Evolutionary conservation across 2,329 filamentous ascomycete species (phyloP), one percentile per base, ranked within the genome.

Genomic region (Beauveria sp.): DNA sequence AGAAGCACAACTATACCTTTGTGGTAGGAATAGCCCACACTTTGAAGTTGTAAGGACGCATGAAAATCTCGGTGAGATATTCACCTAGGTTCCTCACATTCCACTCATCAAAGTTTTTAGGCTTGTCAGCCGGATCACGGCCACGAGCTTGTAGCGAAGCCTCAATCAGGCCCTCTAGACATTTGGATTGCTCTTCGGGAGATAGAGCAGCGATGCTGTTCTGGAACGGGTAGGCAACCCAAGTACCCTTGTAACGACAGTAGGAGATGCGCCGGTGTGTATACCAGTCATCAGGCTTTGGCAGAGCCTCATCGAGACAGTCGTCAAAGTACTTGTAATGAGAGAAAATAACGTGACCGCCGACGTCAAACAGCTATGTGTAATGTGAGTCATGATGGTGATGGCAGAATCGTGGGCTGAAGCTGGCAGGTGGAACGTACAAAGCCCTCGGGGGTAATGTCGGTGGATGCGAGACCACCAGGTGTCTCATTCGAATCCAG

Each of bases 271-370:
- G 91, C 81, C 96, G 87, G 81, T 96, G 92, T 66, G 85, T 89
- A 78, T 88, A 96, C 92, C 92, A 96, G 79, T 96, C 92, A 10
- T 37, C 26, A 14, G 41, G 24, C 24, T 5, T 4, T 2, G 55
- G 55, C 5, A 51, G 55, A 2, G 55, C 55, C 47, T 58, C 55
- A 18, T 51, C 5, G 72, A 96, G 89, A 80, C 89, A 92, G 80
- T 96, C 92, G 78, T 96, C 92, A 75, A 96, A 96, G 85, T 96
- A 96, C 80, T 94, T 96, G 87, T 96, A 96, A 83, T 96, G 91
- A 68, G 91, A 96, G 83, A 96, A 96, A 79, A 96, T 94, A 76
- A 96, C 91, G 77, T 96, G 91, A 68, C 91, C 91, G 73, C 91
- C 91, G 69, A 96, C 92, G 78, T 96, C 92, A 82, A 96, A 96